phyloP scores from a whole-genome alignment of 2,329 filamentous ascomycete genomes.

The Fusarium napiforme region DNA sequence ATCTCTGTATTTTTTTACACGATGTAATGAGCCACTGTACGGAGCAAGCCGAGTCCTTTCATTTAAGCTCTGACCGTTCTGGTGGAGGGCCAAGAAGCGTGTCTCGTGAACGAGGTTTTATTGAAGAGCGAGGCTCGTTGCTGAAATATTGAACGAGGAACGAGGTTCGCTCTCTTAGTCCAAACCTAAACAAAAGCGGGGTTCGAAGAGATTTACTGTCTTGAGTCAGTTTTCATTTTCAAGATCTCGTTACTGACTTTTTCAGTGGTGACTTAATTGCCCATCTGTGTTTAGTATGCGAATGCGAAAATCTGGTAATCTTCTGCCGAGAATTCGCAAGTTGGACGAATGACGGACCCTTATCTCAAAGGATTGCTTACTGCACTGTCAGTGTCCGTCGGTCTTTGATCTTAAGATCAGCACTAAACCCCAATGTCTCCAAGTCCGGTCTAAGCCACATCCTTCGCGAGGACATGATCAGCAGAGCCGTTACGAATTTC shows the following conservation, averaged over 20 bases:
- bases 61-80: not conserved
- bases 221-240: not conserved
- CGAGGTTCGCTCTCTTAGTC: not conserved
- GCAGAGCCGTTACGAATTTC: not conserved
- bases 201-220: rapidly evolving
- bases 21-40: not conserved
- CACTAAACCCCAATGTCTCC: not conserved
- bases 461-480: rapidly evolving
- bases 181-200: rapidly evolving
- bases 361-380: not conserved
- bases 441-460: not conserved
- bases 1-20: not conserved
- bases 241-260: rapidly evolving
- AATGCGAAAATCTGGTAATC: not conserved
- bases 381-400: too few species aligned
- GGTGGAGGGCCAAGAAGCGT: not conserved
- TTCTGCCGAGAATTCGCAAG: not conserved
- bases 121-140: not conserved
- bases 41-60: not conserved
- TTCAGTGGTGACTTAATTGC: too few species aligned
- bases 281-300: not conserved
- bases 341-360: not conserved
- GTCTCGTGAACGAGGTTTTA: not conserved
- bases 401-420: not conserved
- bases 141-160: not conserved